phyloP scores from a whole-genome alignment of 2,329 filamentous ascomycete species.

The Tolypocladium tropicale region DNA sequence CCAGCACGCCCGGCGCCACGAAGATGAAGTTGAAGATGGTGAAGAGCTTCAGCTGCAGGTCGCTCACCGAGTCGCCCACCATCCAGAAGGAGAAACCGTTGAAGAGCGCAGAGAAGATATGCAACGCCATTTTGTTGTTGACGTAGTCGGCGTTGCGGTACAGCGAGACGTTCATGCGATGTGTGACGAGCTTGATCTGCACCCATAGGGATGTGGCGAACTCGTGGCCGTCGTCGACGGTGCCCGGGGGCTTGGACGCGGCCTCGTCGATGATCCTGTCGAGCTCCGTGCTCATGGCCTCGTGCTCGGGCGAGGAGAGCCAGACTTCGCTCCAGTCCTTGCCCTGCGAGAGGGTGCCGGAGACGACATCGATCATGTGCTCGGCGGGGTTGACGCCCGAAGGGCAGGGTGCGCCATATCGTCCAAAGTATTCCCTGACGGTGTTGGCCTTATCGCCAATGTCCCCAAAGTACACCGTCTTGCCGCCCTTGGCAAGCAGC shows the following conservation, averaged over 20 bases:
- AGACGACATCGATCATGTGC: conserved; percentile 58
- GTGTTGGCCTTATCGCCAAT: conserved; percentile 46
- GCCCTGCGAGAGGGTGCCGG: conserved; percentile 34
- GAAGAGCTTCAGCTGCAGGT: conserved; percentile 45
- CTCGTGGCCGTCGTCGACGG: conserved; percentile 46
- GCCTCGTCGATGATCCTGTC: conserved; percentile 49
- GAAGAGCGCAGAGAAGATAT: conserved; percentile 44
- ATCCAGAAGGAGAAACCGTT: conserved; percentile 54
- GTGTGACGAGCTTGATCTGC: conserved; percentile 54
- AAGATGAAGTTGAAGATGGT: conserved; percentile 56
- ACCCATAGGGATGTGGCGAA: conserved; percentile 58
- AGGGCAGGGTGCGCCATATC: conserved; percentile 53
- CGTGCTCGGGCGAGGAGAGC: conserved; percentile 52
- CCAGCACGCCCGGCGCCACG: conserved; percentile 46
- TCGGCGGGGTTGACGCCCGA: conserved; percentile 60
- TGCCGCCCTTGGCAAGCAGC: conserved; percentile 53
- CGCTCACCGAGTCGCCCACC: conserved; percentile 38
- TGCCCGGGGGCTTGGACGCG: conserved; percentile 29
- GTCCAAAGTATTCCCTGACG: conserved; percentile 54
- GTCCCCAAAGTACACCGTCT: conserved; percentile 58
- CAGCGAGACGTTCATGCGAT: conserved; percentile 51
- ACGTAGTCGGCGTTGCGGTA: conserved; percentile 59
- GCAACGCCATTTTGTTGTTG: conserved; percentile 51
- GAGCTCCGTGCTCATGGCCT: conserved; percentile 48
- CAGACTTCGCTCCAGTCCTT: conserved; percentile 62